phyloP scores from a whole-genome alignment of 179 eudicot species.

The Spergularia azorica region DNA sequence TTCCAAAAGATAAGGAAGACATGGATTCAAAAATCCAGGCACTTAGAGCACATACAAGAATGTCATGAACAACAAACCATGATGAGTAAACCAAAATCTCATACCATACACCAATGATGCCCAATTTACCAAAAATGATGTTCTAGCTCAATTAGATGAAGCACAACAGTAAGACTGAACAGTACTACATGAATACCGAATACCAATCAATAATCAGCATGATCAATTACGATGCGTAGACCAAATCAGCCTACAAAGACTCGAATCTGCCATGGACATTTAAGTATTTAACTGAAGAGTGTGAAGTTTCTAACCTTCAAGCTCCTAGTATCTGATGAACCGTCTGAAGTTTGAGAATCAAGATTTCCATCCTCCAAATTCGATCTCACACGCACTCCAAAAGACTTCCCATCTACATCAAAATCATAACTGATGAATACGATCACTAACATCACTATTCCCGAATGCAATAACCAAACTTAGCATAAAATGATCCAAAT shows the following conservation, averaged over 20 bases:
- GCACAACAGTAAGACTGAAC: neutral
- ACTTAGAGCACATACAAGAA: too few species aligned
- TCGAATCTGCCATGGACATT: neutral
- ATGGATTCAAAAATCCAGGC: too few species aligned
- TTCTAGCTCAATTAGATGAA: neutral
- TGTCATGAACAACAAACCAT: too few species aligned
- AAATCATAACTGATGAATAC: neutral
- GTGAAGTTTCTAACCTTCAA: constrained; percentile 33
- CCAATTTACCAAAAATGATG: too few species aligned
- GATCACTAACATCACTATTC: constrained; percentile 9
- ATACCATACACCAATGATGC: too few species aligned
- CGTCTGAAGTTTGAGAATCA: constrained; percentile 29
- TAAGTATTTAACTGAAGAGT: neutral
- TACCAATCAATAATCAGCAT: neutral
- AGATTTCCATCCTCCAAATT: constrained; percentile 40
- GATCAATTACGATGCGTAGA: neutral
- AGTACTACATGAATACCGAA: neutral
- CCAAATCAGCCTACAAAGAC: neutral
- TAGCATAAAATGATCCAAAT: too few species aligned
- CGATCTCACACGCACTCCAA: constrained; percentile 42
- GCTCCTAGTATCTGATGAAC: constrained; percentile 26
- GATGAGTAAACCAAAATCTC: too few species aligned
- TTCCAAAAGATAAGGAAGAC: too few species aligned
- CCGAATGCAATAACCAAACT: neutral
- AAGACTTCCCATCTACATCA: constrained; percentile 25